Conservation (phyloP, 164 flowering plant species). For the Echeveria elegans region DNA sequence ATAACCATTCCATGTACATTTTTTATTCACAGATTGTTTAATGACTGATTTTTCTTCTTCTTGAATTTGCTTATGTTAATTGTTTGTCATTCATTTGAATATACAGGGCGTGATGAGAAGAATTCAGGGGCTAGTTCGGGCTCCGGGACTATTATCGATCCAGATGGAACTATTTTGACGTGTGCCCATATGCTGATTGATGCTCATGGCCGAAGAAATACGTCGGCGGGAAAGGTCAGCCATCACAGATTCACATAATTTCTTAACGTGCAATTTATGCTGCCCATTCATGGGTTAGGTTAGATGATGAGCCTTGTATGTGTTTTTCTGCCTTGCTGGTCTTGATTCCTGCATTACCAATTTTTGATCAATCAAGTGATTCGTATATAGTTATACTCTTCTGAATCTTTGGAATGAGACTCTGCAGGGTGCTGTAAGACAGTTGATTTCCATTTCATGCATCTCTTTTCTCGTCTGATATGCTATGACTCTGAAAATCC, state of each 20-base stretch:
- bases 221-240: slow-evolving; percentile 6
- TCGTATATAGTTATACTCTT: neutral
- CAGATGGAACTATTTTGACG: slow-evolving; percentile 9
- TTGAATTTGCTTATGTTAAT: neutral
- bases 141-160: slow-evolving; percentile 5
- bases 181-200: slow-evolving; percentile 7
- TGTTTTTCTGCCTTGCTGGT: neutral
- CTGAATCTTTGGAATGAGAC: too few species aligned
- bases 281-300: neutral
- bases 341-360: neutral
- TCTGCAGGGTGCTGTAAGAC: too few species aligned
- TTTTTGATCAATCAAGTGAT: neutral
- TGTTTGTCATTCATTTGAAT: neutral
- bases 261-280: neutral
- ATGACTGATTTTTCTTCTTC: too few species aligned
- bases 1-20: too few species aligned
- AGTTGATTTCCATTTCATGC: neutral
- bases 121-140: neutral
- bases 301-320: neutral
- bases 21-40: too few species aligned
- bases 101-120: slow-evolving; percentile 1
- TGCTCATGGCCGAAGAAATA: slow-evolving; percentile 3
- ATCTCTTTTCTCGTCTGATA: neutral
- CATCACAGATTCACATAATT: neutral
- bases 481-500: too few species aligned